These are phyloP conservation scores for Fusarium succisae DNA, from an alignment of 2,329 filamentous ascomycete genomes.

Conservation along the genomic window DNA sequence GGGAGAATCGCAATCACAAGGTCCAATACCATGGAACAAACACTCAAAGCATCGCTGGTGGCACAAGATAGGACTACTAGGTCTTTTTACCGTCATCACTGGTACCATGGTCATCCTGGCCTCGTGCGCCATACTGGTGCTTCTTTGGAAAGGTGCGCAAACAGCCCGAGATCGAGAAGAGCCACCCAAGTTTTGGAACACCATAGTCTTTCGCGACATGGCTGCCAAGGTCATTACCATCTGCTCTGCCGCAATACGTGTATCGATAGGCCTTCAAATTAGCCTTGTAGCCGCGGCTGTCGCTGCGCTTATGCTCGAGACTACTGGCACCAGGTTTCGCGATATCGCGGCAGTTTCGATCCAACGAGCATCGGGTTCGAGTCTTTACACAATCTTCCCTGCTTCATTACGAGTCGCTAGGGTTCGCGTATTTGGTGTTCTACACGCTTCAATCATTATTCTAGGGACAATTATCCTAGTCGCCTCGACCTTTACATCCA, in stretches of 20 bases:
- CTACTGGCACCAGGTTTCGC: not conserved
- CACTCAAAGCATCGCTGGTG: not conserved
- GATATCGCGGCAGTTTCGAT: not conserved
- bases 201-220: not conserved
- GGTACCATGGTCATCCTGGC: not conserved
- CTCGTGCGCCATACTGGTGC: not conserved
- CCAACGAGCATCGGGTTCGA: not conserved
- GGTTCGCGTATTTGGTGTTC: rapidly evolving
- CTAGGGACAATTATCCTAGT: rapidly evolving
- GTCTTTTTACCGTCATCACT: rapidly evolving
- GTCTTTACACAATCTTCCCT: not conserved
- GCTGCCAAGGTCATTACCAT: not conserved
- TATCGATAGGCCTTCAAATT: not conserved
- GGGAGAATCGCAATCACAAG: rapidly evolving
- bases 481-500: not conserved
- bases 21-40: too few relatives aligned
- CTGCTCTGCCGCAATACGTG: not conserved
- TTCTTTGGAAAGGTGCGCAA: not conserved
- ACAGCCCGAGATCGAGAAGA: not conserved
- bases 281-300: not conserved
- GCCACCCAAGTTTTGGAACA: not conserved
- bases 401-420: too few relatives aligned
- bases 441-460: not conserved
- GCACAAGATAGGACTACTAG: not conserved
- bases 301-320: not conserved